Evolutionary conservation across 2,329 filamentous ascomycete genomes (phyloP), one percentile per base, ranked within the genome.

Genomic region (Elsinoe arachidis): DNA sequence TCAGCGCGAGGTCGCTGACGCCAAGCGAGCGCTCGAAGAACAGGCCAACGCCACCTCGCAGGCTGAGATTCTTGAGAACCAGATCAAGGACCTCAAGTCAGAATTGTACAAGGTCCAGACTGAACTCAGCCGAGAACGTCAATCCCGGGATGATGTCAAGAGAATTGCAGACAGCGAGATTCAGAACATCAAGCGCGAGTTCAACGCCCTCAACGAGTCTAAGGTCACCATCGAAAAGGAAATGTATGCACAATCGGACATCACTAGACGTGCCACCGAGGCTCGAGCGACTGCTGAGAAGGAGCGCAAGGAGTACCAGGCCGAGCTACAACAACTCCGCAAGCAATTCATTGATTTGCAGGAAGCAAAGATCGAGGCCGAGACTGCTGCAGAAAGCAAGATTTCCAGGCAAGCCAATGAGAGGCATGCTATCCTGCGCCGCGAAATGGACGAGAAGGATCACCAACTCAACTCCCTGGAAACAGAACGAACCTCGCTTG

Each of bases 221-320:
- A 99, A 99, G 72, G 96, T 96, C 65, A 95, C 85, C 47, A 96
- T 99, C 61, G 92, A 99, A 72, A 97, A 96, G 71, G 92, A 97
- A 72, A 85, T 99, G 70, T 97, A 97, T 69, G 86, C 88, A 4
- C 92, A 97, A 68, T 91, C 96, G 70, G 92, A 99, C 68, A 87
- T 88, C 10, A 80, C 96, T 46, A 84, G 93, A 37, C 84, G 92
- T 56, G 88, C 90, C 10, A 89, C 87, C 63, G 90, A 96, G 70
- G 86, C 88, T 47, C 83, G 89, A 33, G 79, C 84, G 4, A 82
- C 83, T 4, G 89, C 89, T 0, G 92, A 99, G 68, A 83, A 86
- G 62, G 90, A 95, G 66, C 87, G 91, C 2, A 93, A 95, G 66
- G 89, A 96, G 56, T 87, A 93, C 43, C 89, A 95, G 58, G 80